These are phyloP conservation scores for Rubia balearica DNA, from an alignment of 305 asterid genomes.

Conservation along the genomic window DNA sequence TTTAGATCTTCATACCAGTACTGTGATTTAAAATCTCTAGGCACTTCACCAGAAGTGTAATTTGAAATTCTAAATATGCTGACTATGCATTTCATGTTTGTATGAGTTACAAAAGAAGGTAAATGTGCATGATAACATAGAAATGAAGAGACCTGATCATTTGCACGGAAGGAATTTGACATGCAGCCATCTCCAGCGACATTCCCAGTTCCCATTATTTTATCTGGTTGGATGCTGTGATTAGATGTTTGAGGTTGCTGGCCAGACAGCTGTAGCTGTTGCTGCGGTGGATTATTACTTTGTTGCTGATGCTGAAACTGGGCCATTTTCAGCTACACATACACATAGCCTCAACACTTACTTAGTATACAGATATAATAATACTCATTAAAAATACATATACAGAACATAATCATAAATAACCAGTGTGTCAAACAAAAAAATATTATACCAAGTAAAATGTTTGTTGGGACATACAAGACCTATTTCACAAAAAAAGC, in stretches of 20 bases:
- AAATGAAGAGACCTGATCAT: conserved; percentile 81
- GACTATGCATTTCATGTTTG: neutral
- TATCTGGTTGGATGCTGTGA: conserved; percentile 47
- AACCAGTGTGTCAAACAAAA: neutral
- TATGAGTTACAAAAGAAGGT: neutral
- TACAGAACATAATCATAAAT: neutral
- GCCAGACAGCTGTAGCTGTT: conserved; percentile 47
- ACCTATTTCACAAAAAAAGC: neutral
- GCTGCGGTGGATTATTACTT: conserved; percentile 36
- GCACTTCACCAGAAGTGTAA: neutral
- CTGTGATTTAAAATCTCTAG: neutral
- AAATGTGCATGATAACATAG: conserved; percentile 8
- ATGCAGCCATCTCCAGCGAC: conserved; percentile 80
- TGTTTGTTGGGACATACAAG: neutral
- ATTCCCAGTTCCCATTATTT: conserved; percentile 57
- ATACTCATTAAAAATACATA: neutral
- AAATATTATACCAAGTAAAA: neutral
- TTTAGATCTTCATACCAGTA: too few species aligned
- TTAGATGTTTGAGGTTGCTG: conserved; percentile 48
- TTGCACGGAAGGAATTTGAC: conserved; percentile 79
- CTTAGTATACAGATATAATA: neutral
- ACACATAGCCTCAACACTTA: conserved; percentile 16
- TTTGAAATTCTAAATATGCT: neutral
- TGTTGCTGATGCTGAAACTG: conserved; percentile 40
- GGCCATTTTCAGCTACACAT: conserved; percentile 54